Conservation (phyloP, 768 basidiomycete genomes). For the Kwoniella mangroviensis region DNA sequence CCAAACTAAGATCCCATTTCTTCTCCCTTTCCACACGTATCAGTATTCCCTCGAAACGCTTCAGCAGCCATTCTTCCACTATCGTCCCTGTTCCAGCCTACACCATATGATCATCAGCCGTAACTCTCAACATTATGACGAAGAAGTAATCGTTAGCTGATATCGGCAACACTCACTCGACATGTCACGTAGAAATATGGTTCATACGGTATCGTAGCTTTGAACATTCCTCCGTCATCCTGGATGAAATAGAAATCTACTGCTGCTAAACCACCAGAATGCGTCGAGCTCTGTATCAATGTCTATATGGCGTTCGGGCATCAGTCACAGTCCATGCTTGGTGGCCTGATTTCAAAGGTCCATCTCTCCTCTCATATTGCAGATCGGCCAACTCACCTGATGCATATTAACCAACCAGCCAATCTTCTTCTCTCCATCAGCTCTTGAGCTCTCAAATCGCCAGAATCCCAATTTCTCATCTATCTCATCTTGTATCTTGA, state of each 20-base stretch:
- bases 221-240: conserved; percentile 96
- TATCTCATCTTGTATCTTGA: conserved; percentile 76
- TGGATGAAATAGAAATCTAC: conserved; percentile 98
- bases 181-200: conserved; percentile 93
- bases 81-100: conserved; percentile 82
- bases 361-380: no score
- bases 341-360: no score
- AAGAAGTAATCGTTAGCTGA: no score
- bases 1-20: conserved; percentile 89
- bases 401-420: conserved; percentile 99
- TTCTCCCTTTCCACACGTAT: conserved; percentile 75
- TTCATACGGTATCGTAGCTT: conserved; percentile 87
- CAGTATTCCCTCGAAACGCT: conserved; percentile 87
- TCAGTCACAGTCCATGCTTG: neutral
- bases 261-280: conserved; percentile 80
- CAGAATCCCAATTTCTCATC: conserved; percentile 92
- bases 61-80: conserved; percentile 94
- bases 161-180: conserved; percentile 70
- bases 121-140: no score
- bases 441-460: conserved; percentile 67
- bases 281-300: conserved; percentile 80
- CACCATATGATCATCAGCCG: conserved; percentile 17
- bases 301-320: conserved; percentile 63
- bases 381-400: conserved; percentile 67
- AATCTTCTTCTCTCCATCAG: conserved; percentile 68